phyloP scores from a whole-genome alignment of 2,329 filamentous ascomycete genomes.

The Colletotrichum phormii region DNA sequence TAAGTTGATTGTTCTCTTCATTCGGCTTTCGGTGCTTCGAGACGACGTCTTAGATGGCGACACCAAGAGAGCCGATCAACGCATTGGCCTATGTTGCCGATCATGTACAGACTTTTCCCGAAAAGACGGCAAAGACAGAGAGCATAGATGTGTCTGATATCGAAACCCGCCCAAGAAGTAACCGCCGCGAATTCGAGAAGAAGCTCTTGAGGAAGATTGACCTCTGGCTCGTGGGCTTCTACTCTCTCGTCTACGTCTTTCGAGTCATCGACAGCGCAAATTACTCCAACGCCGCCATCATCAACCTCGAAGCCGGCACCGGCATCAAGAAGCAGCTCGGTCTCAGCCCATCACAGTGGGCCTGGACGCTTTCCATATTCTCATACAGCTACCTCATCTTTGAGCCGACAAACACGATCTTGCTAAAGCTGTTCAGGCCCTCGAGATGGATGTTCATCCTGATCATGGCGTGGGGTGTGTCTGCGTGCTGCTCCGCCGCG shows the following conservation, averaged over 20 bases:
- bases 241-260: not conserved
- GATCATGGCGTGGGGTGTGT: not conserved
- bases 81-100: not conserved
- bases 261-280: not conserved
- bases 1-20: fast-evolving
- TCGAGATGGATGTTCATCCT: not conserved
- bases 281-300: not conserved
- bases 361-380: not conserved
- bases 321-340: not conserved
- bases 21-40: not conserved
- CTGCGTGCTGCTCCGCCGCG: not conserved
- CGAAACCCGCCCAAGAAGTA: not conserved
- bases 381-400: not conserved
- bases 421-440: not conserved
- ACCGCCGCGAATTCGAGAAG: not conserved
- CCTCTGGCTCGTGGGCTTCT: not conserved
- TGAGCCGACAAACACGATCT: not conserved
- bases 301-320: not conserved
- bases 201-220: not conserved
- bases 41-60: not conserved
- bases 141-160: not conserved
- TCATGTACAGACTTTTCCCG: not conserved
- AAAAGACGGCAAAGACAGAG: not conserved
- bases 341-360: not conserved
- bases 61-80: not conserved